Percentiles rank a stretch among this genome's conserved stretches.
Conservation (phyloP, 306 rosid species). For the Potentilla sterilis region DNA sequence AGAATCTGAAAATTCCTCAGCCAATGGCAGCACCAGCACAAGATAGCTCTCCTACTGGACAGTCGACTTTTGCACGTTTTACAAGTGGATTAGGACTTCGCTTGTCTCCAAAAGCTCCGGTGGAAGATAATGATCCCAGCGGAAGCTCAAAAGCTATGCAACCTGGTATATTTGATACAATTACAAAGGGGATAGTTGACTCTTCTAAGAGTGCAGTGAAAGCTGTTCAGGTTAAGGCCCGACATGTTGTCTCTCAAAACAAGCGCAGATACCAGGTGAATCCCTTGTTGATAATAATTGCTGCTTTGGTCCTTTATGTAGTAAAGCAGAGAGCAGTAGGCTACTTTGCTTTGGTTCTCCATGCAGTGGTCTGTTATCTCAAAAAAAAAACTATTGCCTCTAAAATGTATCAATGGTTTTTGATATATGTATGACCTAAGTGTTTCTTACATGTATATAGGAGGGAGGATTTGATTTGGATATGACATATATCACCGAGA, state of each 20-base stretch:
- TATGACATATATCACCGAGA: constrained; percentile 97
- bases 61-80: constrained; percentile 75
- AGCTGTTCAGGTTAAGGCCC: constrained; percentile 97
- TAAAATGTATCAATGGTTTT: constrained; percentile 4
- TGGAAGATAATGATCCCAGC: constrained; percentile 42
- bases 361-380: background rate
- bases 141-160: constrained; percentile 46
- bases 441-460: constrained; percentile 37
- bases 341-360: background rate
- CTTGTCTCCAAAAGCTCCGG: constrained; percentile 78
- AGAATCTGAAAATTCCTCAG: constrained; percentile 72
- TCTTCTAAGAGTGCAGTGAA: constrained; percentile 92
- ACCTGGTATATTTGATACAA: constrained; percentile 73
- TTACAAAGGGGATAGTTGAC: constrained; percentile 85
- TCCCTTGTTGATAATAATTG: constrained; percentile 15
- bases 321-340: background rate
- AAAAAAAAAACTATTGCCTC: background rate
- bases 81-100: constrained; percentile 85
- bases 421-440: constrained; percentile 20
- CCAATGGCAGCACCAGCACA: constrained; percentile 56
- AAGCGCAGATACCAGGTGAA: constrained; percentile 96
- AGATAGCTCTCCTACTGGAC: constrained; percentile 65
- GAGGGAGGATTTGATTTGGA: constrained; percentile 98
- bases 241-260: constrained; percentile 96
- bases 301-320: background rate